phyloP scores from a whole-genome alignment of 345 rosid species.

The Camelina hispida region DNA sequence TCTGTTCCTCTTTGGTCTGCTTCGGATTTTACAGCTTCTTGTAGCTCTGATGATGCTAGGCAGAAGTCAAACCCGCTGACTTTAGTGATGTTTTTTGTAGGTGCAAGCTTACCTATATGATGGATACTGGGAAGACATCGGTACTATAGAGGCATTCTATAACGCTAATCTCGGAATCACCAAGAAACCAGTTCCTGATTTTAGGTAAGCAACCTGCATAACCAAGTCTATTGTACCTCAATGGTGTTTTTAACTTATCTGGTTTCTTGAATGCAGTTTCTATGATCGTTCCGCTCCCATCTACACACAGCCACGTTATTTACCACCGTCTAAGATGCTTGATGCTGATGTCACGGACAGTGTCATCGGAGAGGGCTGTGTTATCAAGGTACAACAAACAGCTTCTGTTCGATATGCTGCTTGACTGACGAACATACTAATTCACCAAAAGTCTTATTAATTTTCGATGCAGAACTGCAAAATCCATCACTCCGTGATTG shows the following conservation, averaged over 20 bases:
- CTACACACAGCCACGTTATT: slow-evolving; percentile 94
- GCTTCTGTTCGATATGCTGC: slow-evolving; percentile 10
- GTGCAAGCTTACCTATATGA: slow-evolving; percentile 97
- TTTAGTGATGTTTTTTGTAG: slow-evolving; percentile 41
- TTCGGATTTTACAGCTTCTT: slow-evolving; percentile 18
- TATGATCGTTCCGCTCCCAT: slow-evolving; percentile 96
- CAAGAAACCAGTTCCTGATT: slow-evolving; percentile 92
- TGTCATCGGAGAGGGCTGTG: slow-evolving; percentile 97
- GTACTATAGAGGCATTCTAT: slow-evolving; percentile 95
- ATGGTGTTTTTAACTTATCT: slow-evolving; percentile 2
- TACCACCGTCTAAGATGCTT: slow-evolving; percentile 98
- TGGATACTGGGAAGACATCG: slow-evolving; percentile 99
- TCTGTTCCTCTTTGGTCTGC: background rate
- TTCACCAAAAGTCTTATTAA: background rate
- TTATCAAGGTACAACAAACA: slow-evolving; percentile 67
- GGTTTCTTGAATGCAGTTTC: slow-evolving; percentile 57
- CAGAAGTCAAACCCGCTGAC: slow-evolving; percentile 7
- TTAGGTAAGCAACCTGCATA: slow-evolving; percentile 57
- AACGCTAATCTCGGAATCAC: slow-evolving; percentile 96
- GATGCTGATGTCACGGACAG: slow-evolving; percentile 98
- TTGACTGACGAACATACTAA: background rate
- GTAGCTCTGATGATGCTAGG: slow-evolving; percentile 10
- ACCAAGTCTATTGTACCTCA: background rate
- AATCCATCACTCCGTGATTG: slow-evolving; percentile 92
- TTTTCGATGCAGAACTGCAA: slow-evolving; percentile 68